A percentile compares a stretch with the other conserved stretches of the same genome.
These are phyloP conservation scores for Nematocida ausubeli DNA, from an alignment of 371 early-diverging fungal species.

Conservation along the genomic window DNA sequence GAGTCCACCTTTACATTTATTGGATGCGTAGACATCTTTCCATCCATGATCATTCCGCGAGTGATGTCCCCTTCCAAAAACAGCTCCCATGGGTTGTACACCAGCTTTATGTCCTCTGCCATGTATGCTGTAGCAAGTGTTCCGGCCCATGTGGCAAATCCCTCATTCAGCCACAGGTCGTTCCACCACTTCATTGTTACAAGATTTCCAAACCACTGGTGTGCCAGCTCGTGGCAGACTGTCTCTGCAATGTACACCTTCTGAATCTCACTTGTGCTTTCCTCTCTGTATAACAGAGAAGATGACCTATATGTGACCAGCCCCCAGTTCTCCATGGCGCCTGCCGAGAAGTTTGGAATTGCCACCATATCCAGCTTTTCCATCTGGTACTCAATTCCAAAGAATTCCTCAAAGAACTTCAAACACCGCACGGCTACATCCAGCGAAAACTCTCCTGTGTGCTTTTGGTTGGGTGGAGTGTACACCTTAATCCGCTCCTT, in stretches of 20 bases:
- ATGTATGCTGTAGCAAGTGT: conserved; percentile 74
- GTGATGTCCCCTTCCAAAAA: conserved; percentile 74
- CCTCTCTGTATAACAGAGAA: conserved; percentile 72
- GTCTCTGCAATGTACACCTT: conserved; percentile 77
- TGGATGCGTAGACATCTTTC: conserved; percentile 78
- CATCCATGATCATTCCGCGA: conserved; percentile 73
- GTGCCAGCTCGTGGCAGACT: conserved; percentile 84
- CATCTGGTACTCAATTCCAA: conserved; percentile 76
- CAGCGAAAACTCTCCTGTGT: conserved; percentile 75
- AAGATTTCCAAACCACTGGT: conserved; percentile 90
- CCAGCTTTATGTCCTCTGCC: conserved; percentile 69
- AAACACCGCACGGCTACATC: conserved; percentile 72
- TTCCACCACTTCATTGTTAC: conserved; percentile 86
- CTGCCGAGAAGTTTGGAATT: conserved; percentile 78
- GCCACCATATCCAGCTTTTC: conserved; percentile 82
- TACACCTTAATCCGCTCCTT: conserved; percentile 75
- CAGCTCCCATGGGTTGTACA: conserved; percentile 64
- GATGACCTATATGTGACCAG: conserved; percentile 80
- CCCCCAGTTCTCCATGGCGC: conserved; percentile 83
- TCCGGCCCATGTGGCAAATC: conserved; percentile 87
- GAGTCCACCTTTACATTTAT: conserved; percentile 79
- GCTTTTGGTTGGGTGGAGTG: conserved; percentile 71
- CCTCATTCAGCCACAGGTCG: conserved; percentile 89
- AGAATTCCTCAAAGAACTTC: conserved; percentile 76
- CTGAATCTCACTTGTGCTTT: conserved; percentile 70